Conservation (phyloP, 2,329 filamentous ascomycete species). For the Ophiostoma ulmi region DNA sequence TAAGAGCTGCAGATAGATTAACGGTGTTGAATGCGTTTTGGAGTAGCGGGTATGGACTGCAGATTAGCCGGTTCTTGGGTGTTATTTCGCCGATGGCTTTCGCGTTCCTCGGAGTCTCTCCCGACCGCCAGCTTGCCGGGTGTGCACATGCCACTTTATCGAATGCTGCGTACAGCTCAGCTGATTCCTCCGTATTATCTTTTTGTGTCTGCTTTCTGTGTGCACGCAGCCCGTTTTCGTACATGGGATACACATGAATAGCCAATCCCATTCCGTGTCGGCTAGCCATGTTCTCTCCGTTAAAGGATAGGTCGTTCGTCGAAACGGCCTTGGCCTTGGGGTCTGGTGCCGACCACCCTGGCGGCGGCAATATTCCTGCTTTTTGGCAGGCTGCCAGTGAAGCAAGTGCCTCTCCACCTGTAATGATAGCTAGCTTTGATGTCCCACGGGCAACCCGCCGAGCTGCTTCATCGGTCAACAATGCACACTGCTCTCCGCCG, state of each 20-base stretch:
- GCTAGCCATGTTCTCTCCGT: constrained; percentile 21
- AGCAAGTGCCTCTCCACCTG: constrained; percentile 23
- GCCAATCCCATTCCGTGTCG: constrained; percentile 21
- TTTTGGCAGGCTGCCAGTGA: constrained; percentile 21
- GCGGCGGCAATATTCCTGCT: constrained; percentile 16
- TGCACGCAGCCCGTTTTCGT: constrained; percentile 24
- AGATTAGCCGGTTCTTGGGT: constrained; percentile 22
- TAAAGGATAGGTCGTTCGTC: constrained; percentile 18
- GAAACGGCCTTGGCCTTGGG: constrained; percentile 15
- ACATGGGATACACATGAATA: constrained; percentile 25
- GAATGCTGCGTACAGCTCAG: constrained; percentile 23
- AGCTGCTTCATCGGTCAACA: constrained; percentile 22
- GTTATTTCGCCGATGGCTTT: constrained; percentile 17
- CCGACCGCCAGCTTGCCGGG: constrained; percentile 22
- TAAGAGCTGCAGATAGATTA: constrained; percentile 22
- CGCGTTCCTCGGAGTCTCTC: constrained; percentile 18
- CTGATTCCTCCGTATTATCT: constrained; percentile 21
- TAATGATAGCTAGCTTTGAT: constrained; percentile 22
- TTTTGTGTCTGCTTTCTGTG: constrained; percentile 20
- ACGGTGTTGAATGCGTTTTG: constrained; percentile 25
- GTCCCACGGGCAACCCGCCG: constrained; percentile 14
- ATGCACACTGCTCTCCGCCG: constrained; percentile 23
- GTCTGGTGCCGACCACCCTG: constrained; percentile 20
- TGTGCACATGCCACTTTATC: constrained; percentile 20
- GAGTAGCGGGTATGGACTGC: constrained; percentile 24